Conservation (phyloP, 164 flowering plant species). For the Liquidambar formosana region DNA sequence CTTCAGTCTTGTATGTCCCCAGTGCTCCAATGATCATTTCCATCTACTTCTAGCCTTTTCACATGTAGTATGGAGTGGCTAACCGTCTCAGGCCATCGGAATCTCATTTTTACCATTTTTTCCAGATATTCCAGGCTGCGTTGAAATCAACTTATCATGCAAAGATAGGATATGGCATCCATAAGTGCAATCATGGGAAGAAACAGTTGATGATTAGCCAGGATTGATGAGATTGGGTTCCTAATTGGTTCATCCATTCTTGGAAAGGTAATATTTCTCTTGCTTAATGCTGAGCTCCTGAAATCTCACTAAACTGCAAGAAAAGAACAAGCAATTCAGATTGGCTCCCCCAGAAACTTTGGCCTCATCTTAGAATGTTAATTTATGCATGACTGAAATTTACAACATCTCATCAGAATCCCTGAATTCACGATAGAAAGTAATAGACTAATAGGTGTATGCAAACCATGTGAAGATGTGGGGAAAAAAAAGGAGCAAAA, state of each 20-base stretch:
- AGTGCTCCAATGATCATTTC: no score
- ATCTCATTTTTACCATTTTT: neutral
- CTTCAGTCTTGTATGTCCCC: neutral
- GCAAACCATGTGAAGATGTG: no score
- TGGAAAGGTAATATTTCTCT: conserved; percentile 8
- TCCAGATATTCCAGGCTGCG: neutral
- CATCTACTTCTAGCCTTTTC: neutral
- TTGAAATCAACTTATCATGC: neutral
- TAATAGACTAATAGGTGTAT: no score
- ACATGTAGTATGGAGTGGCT: no score
- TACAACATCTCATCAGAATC: no score
- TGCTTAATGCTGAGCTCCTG: conserved; percentile 43
- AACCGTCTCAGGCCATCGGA: neutral
- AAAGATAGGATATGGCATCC: neutral
- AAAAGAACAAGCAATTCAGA: conserved; percentile 1
- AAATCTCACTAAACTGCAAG: conserved; percentile 50
- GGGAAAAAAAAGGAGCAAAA: no score
- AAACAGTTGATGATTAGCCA: neutral
- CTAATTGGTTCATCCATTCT: neutral
- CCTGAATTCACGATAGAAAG: no score
- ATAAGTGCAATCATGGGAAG: neutral
- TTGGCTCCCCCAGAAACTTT: neutral
- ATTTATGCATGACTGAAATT: neutral
- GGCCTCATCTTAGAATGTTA: neutral
- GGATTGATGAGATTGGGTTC: neutral